Evolutionary conservation across 805 yeast species (phyloP).

Genomic region (Yarrowia hollandica): DNA sequence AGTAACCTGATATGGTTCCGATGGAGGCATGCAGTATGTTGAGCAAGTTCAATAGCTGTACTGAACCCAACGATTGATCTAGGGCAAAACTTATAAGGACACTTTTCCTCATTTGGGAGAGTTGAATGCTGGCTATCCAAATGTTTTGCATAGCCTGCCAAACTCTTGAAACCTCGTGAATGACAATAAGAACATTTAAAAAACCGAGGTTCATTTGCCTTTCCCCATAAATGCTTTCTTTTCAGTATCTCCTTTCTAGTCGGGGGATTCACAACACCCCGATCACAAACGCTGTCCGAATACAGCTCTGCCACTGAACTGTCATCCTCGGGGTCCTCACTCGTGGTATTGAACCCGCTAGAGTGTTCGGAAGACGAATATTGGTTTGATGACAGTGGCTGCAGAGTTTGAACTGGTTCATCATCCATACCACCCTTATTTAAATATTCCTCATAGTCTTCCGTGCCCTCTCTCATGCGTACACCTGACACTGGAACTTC

Average conservation of each 20-base stretch:
- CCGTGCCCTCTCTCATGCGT: neutral
- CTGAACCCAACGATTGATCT: neutral
- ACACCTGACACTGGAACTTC: neutral
- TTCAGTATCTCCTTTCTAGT: neutral
- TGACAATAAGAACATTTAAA: neutral
- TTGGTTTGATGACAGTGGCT: too few relatives aligned
- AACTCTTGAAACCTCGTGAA: neutral
- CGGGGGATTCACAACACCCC: too few relatives aligned
- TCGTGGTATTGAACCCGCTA: too few relatives aligned
- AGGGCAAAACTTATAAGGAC: neutral
- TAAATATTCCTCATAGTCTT: neutral
- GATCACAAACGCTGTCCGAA: too few relatives aligned
- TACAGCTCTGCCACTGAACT: too few relatives aligned
- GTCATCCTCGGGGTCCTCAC: too few relatives aligned
- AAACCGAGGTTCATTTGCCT: neutral
- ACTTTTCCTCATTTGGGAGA: neutral
- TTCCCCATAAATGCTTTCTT: neutral
- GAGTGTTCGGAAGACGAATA: too few relatives aligned
- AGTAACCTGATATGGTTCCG: neutral
- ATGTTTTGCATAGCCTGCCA: neutral
- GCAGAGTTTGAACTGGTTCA: too few relatives aligned
- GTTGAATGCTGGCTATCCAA: neutral
- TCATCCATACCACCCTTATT: neutral
- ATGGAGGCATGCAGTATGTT: neutral
- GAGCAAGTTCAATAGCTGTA: neutral